A percentile compares a stretch with the other conserved stretches of the same genome.
phyloP scores from a whole-genome alignment of 2,329 filamentous ascomycete genomes.

The Cladophialophora yegresii region DNA sequence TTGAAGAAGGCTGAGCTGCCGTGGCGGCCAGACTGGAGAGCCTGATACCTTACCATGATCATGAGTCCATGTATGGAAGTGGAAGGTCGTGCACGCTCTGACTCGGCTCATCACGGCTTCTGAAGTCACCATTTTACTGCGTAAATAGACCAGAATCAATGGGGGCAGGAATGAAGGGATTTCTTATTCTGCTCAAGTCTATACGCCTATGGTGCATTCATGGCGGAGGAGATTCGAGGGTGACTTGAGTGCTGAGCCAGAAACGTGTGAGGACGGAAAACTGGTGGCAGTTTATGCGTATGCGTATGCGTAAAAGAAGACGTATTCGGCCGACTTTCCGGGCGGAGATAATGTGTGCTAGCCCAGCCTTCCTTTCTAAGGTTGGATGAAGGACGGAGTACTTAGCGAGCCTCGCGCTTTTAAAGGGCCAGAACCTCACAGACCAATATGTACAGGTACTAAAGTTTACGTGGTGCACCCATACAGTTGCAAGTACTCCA shows the following conservation, averaged over 20 bases:
- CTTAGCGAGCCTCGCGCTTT: no score
- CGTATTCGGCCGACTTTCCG: not conserved
- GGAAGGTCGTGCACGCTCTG: not conserved
- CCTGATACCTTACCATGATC: not conserved
- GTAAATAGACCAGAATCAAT: not conserved
- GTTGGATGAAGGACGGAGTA: not conserved
- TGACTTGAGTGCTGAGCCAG: not conserved
- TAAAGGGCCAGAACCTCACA: not conserved
- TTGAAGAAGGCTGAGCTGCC: constrained; percentile 6
- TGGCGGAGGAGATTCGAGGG: not conserved
- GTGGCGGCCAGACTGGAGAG: not conserved
- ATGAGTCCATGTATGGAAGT: not conserved
- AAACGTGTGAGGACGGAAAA: not conserved
- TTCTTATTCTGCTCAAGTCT: not conserved
- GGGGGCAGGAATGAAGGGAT: not conserved
- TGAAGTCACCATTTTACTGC: not conserved
- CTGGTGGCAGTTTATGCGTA: not conserved
- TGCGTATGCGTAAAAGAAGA: not conserved
- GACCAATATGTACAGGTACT: not conserved
- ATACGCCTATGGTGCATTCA: not conserved
- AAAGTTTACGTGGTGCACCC: not conserved
- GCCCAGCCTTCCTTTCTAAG: not conserved
- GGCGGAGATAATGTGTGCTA: not conserved
- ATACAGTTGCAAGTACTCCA: not conserved
- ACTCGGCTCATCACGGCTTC: not conserved